phyloP scores from a whole-genome alignment of 768 basidiomycete species.

The Russula compacta region DNA sequence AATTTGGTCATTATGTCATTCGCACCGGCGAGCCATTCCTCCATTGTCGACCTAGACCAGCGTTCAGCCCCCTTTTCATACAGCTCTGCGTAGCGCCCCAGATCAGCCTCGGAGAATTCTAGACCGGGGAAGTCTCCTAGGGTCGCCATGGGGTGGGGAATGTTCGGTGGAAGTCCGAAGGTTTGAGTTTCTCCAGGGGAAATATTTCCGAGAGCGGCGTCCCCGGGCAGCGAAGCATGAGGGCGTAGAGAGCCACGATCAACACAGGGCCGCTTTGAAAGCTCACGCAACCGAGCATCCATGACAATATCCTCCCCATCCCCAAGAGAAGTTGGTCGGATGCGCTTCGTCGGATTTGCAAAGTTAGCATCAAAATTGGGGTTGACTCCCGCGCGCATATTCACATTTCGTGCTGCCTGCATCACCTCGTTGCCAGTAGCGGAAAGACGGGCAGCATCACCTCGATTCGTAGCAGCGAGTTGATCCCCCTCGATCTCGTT shows the following conservation, averaged over 20 bases:
- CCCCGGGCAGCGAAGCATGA: not conserved
- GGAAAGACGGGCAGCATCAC: not conserved
- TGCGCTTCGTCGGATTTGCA: conserved; percentile 2
- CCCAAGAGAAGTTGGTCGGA: not conserved
- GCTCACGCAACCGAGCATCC: not conserved
- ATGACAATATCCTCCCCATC: not conserved
- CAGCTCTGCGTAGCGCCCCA: conserved; percentile 33
- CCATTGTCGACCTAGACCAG: conserved; percentile 42
- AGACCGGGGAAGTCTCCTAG: conserved; percentile 13
- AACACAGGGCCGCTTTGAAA: not conserved
- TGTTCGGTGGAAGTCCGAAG: not conserved
- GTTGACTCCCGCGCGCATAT: not conserved
- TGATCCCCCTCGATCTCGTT: conserved; percentile 1
- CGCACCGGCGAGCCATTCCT: conserved; percentile 48
- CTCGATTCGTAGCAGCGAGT: not conserved
- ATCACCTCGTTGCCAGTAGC: not conserved
- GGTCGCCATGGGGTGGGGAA: not conserved
- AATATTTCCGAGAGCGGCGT: not conserved
- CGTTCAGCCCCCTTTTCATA: conserved; percentile 38
- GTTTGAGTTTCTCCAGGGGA: not conserved
- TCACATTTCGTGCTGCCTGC: not conserved
- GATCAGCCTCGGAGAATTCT: conserved; percentile 28
- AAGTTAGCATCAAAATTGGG: not conserved
- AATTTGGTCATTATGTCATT: conserved; percentile 39
- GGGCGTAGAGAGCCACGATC: not conserved